Conservation (phyloP, 176 grass and related monocot species). For the Triticum urartu region DNA sequence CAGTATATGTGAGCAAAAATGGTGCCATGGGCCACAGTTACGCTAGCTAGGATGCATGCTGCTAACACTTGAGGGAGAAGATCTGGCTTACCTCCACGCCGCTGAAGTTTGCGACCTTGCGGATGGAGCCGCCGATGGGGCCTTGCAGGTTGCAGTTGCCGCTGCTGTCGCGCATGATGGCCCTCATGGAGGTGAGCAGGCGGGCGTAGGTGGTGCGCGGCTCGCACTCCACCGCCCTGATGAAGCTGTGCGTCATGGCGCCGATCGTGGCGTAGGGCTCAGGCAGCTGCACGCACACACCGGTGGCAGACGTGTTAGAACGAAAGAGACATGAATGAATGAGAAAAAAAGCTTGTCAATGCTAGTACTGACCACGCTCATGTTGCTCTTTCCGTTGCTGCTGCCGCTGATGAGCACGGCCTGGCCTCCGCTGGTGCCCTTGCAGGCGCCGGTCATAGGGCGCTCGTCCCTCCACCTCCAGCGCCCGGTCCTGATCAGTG, state of each 20-base stretch:
- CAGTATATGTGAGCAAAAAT: too few relatives aligned
- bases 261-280: constrained; percentile 46
- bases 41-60: too few relatives aligned
- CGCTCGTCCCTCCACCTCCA: constrained; percentile 33
- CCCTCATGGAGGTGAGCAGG: constrained; percentile 67
- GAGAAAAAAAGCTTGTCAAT: neutral
- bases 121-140: constrained; percentile 42
- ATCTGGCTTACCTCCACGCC: constrained; percentile 21
- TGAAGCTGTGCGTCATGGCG: constrained; percentile 92
- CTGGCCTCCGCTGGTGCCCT: constrained; percentile 33
- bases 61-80: too few relatives aligned
- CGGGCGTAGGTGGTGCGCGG: constrained; percentile 58
- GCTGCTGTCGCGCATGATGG: constrained; percentile 45
- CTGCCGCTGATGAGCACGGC: constrained; percentile 42
- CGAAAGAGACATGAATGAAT: neutral
- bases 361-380: constrained; percentile 3
- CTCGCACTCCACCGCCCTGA: constrained; percentile 56
- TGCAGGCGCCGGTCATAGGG: constrained; percentile 14
- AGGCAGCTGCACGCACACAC: constrained; percentile 11
- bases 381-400: constrained; percentile 26
- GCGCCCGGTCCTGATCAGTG: constrained; percentile 1
- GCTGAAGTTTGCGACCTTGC: constrained; percentile 46
- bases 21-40: too few relatives aligned
- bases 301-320: neutral
- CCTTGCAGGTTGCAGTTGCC: constrained; percentile 27